Conservation (phyloP, 2,329 filamentous ascomycete species). For the Fusarium continuum region DNA sequence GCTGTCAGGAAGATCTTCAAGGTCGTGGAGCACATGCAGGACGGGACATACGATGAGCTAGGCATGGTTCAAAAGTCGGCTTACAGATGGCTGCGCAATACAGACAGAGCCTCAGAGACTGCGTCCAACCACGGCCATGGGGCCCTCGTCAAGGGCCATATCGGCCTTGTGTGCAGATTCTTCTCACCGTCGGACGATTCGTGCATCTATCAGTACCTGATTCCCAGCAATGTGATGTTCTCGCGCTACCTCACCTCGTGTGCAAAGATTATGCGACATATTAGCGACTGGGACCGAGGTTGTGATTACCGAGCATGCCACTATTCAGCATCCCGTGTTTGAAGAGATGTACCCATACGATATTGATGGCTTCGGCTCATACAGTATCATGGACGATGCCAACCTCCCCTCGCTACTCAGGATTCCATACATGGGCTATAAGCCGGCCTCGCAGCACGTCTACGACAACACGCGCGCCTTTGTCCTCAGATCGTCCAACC, state of each 20-base stretch:
- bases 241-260: conserved; percentile 66
- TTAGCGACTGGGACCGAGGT: conserved; percentile 67
- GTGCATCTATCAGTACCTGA: conserved; percentile 84
- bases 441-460: conserved; percentile 64
- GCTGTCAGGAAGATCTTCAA: conserved; percentile 76
- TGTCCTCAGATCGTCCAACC: conserved; percentile 75
- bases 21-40: conserved; percentile 74
- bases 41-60: conserved; percentile 75
- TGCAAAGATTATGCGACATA: conserved; percentile 55
- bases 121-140: conserved; percentile 79
- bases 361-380: conserved; percentile 72
- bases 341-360: conserved; percentile 75
- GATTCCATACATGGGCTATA: conserved; percentile 67
- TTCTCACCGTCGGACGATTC: conserved; percentile 93
- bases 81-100: conserved; percentile 82
- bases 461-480: conserved; percentile 82
- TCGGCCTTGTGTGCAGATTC: conserved; percentile 84
- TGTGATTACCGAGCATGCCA: conserved; percentile 75
- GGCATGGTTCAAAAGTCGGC: conserved; percentile 63
- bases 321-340: conserved; percentile 68
- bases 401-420: conserved; percentile 71
- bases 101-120: conserved; percentile 81
- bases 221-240: conserved; percentile 91
- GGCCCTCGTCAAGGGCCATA: conserved; percentile 80
- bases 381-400: conserved; percentile 70